Percentiles rank a stretch among this genome's conserved stretches.
Conservation (phyloP, 176 grass and related monocot species). For the Cenchrus purpureus region DNA sequence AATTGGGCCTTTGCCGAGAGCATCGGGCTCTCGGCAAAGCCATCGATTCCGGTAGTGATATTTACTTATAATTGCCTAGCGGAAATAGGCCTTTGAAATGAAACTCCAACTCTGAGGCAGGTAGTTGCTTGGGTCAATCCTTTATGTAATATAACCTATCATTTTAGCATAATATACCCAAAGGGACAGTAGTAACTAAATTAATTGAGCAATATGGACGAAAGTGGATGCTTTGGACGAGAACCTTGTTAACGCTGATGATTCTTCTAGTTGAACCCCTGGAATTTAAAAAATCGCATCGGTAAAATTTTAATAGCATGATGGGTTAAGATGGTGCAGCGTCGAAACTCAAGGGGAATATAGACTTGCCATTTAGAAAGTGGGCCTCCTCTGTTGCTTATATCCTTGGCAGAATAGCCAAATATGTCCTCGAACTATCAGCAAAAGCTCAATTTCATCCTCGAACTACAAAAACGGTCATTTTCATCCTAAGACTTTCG, state of each 20-base stretch:
- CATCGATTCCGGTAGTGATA: too few species aligned
- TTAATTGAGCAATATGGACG: neutral
- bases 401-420: neutral
- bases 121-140: slow-evolving; percentile 4
- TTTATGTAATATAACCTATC: neutral
- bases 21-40: too few species aligned
- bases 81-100: neutral
- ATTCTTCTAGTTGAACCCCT: neutral
- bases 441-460: too few species aligned
- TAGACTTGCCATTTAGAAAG: neutral
- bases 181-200: slow-evolving; percentile 7
- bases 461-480: too few species aligned
- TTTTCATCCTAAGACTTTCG: too few species aligned
- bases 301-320: neutral
- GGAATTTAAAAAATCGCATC: neutral
- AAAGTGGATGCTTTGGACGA: neutral
- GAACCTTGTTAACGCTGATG: neutral
- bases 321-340: neutral
- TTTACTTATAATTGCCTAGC: neutral
- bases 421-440: too few species aligned
- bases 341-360: neutral
- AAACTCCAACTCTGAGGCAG: neutral
- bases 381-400: neutral
- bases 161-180: slow-evolving; percentile 12
- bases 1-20: too few species aligned